These are phyloP conservation scores for Tieghemostelium lacteum DNA, from an alignment of 78 protist species.

Conservation along the genomic window DNA sequence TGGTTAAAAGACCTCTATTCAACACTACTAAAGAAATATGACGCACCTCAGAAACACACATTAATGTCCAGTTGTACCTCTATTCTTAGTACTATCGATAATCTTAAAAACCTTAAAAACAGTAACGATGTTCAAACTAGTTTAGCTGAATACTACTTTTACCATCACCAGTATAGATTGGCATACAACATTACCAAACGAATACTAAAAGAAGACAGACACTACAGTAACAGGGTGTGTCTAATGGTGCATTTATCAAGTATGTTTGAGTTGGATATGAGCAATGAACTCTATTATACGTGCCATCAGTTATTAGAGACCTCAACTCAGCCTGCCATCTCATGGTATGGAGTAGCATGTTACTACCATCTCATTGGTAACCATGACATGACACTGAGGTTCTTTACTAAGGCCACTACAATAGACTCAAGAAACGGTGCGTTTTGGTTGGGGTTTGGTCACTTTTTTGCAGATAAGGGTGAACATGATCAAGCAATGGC, in stretches of 20 bases:
- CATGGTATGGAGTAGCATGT: constrained; percentile 80
- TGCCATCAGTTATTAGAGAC: constrained; percentile 61
- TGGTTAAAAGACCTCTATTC: constrained; percentile 59
- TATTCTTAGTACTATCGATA: too few species aligned
- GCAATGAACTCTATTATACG: constrained; percentile 55
- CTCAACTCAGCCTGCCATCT: constrained; percentile 40
- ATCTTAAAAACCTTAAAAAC: too few species aligned
- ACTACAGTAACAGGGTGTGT: constrained; percentile 40
- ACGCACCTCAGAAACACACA: too few species aligned
- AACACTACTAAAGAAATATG: constrained; percentile 34
- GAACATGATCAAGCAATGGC: constrained; percentile 84
- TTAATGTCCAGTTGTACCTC: background rate
- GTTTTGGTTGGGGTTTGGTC: constrained; percentile 80
- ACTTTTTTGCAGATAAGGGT: constrained; percentile 58
- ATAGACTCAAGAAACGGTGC: constrained; percentile 41
- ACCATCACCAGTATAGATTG: constrained; percentile 49
- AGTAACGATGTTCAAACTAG: constrained; percentile 42
- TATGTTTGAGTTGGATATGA: constrained; percentile 57
- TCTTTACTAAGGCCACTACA: constrained; percentile 56
- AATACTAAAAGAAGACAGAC: constrained; percentile 43
- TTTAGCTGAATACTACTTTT: constrained; percentile 63
- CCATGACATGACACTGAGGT: constrained; percentile 16
- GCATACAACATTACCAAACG: constrained; percentile 47
- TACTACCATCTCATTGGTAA: constrained; percentile 61
- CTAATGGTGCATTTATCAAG: constrained; percentile 58